Base-by-base conservation (phyloP, 441 rosid species). In the Corymbia citriodora region DNA sequence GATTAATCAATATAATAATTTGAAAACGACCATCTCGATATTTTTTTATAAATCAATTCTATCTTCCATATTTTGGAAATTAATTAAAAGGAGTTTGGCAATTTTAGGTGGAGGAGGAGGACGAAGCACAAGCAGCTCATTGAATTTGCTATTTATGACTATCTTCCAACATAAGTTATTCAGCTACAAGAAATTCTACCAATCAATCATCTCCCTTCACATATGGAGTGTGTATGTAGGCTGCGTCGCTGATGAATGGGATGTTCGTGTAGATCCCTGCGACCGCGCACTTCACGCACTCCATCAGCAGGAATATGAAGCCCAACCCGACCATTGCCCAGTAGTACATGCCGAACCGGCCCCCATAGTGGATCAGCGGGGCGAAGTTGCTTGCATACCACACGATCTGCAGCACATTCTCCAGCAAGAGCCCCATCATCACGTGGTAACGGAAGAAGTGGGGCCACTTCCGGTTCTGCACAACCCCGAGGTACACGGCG, bases 371-470 rank as follows among this genome's bases (percentile, higher is more conserved):
- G 88, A 97, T 94, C 88, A 96, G 90, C 11, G 98, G 98, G 90
- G 96, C 91, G 88, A 97, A 95, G 91, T 97, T 96, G 93, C 96
- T 93, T 0, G 96, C 88, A 53, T 90, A 92, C 96, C 97, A 95
- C 23, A 94, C 70, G 54, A 96, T 68, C 93, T 97, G 99, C 91
- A 96, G 72, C 29, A 93, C 93, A n/a, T 95, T 96, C 91, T 97
- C 98, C 81, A 97, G 55, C 74, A 95, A 91, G 94, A 97, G 92
- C 25, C 98, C 99, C 98, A 97, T 96, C 98, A 97, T 96, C 93
- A 97, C 87, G 91, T 97, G 99, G 94, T 95, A 96, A 93, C 97
- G 93, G 3, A 95, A 92, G 95, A 92, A 97, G 92, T 95, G 98
- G 90, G 99, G 97, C 92, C 93, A 91, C 1, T 95, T 91, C 90